phyloP scores from a whole-genome alignment of 2,329 filamentous ascomycete species.

The Didymella exigua region DNA sequence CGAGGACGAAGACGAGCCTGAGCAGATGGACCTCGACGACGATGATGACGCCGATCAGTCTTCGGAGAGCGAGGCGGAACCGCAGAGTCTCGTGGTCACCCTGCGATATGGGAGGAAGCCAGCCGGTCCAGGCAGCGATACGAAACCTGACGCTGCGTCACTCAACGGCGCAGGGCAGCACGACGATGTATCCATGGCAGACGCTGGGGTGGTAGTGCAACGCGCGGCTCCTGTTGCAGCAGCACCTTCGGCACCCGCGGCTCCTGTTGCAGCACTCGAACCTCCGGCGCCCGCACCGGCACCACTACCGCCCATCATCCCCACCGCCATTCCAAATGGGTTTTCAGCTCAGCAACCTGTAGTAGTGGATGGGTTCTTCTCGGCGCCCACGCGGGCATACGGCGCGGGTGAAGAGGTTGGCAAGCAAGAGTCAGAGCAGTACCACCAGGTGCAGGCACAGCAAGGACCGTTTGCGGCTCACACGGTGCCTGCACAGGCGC shows the following conservation, averaged over 20 bases:
- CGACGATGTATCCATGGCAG: neutral
- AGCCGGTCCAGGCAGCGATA: neutral
- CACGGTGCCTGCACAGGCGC: neutral
- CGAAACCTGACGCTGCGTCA: neutral
- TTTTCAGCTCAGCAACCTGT: slow-evolving; percentile 1
- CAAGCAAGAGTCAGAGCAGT: neutral
- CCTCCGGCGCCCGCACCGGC: neutral
- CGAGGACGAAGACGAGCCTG: slow-evolving; percentile 59
- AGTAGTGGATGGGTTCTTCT: slow-evolving; percentile 18
- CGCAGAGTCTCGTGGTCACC: slow-evolving; percentile 74
- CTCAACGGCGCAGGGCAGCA: neutral
- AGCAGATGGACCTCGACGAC: slow-evolving; percentile 66
- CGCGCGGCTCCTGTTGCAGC: neutral
- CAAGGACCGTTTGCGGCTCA: neutral
- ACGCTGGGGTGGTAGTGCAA: neutral
- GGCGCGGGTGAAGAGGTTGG: slow-evolving; percentile 24
- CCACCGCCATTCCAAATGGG: slow-evolving; percentile 13
- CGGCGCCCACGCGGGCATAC: slow-evolving; percentile 33
- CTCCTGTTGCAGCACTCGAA: too few species aligned
- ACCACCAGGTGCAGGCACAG: neutral
- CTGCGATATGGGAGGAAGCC: slow-evolving; percentile 52
- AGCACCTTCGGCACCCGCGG: neutral
- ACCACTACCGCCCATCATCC: neutral
- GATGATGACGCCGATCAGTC: slow-evolving; percentile 55
- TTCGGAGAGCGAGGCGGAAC: slow-evolving; percentile 45